Percentiles rank a stretch among this genome's conserved stretches.
Evolutionary conservation across 2,329 filamentous ascomycete genomes (phyloP).

Genomic region (Fusarium neocosmosporiellum): DNA sequence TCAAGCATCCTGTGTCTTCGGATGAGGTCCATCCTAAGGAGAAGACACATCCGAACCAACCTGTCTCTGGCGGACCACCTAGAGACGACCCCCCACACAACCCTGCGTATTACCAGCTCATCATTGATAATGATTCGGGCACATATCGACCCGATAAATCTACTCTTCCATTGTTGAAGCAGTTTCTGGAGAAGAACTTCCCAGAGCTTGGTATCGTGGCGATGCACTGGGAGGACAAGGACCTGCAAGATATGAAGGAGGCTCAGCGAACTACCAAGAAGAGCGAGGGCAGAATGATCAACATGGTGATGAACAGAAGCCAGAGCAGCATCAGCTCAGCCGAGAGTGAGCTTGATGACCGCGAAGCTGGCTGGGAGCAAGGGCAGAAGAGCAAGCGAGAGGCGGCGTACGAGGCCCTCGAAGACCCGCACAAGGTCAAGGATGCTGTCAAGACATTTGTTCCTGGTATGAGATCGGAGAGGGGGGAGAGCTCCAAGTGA

Average conservation of each 20-base stretch:
- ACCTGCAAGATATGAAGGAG: constrained; percentile 79
- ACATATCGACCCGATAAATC: constrained; percentile 90
- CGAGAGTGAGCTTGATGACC: constrained; percentile 62
- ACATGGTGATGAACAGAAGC: constrained; percentile 69
- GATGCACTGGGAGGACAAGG: constrained; percentile 82
- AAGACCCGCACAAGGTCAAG: constrained; percentile 61
- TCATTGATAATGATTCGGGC: constrained; percentile 95
- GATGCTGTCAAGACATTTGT: constrained; percentile 45
- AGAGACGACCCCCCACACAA: constrained; percentile 55
- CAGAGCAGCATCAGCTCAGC: constrained; percentile 64
- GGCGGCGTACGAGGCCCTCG: constrained; percentile 61
- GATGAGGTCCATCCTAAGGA: constrained; percentile 57
- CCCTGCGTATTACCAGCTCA: constrained; percentile 78
- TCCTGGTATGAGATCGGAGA: constrained; percentile 37
- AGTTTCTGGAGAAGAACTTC: constrained; percentile 78
- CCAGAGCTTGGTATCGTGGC: constrained; percentile 80
- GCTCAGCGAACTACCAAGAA: constrained; percentile 81
- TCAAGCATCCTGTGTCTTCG: constrained; percentile 61
- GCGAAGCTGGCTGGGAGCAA: constrained; percentile 54
- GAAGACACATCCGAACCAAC: constrained; percentile 63
- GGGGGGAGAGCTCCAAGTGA: constrained; percentile 35
- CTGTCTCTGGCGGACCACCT: constrained; percentile 61
- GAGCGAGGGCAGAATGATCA: constrained; percentile 62
- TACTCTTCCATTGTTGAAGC: constrained; percentile 76
- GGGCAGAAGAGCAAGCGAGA: constrained; percentile 64